Evolutionary conservation across 2,329 filamentous ascomycete species (phyloP).

Genomic region (Drechslerella dactyloides): DNA sequence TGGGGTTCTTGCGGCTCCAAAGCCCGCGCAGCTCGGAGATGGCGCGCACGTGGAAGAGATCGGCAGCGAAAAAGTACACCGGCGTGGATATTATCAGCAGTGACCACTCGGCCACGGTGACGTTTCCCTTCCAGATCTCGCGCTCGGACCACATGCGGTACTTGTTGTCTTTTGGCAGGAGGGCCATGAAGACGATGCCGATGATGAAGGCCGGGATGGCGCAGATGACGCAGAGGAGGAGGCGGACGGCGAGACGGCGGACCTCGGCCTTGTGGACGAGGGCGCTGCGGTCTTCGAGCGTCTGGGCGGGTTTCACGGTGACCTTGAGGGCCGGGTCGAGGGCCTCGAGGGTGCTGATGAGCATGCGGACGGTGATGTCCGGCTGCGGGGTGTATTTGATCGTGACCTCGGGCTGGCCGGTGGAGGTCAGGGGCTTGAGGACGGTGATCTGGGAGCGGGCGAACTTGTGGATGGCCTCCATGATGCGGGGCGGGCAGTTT

Average conservation of each 20-base stretch:
- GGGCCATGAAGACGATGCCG: constrained; percentile 88
- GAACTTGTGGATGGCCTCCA: constrained; percentile 62
- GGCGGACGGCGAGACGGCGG: constrained; percentile 71
- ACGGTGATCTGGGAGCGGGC: constrained; percentile 63
- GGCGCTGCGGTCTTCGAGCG: constrained; percentile 79
- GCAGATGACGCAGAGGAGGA: constrained; percentile 71
- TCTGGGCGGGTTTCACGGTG: constrained; percentile 78
- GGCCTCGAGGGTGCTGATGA: constrained; percentile 71
- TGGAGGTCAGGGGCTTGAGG: constrained; percentile 65
- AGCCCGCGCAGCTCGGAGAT: constrained; percentile 78
- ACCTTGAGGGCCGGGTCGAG: constrained; percentile 71
- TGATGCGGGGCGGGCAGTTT: constrained; percentile 63
- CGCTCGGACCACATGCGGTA: constrained; percentile 72
- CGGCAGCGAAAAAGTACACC: constrained; percentile 83
- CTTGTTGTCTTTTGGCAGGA: constrained; percentile 68
- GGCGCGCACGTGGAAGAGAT: constrained; percentile 80
- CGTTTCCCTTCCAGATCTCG: constrained; percentile 71
- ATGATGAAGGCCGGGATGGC: constrained; percentile 85
- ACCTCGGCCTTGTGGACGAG: constrained; percentile 74
- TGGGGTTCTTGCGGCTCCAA: constrained; percentile 77
- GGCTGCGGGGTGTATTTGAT: constrained; percentile 75
- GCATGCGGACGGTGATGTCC: constrained; percentile 74
- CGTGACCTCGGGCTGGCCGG: constrained; percentile 71
- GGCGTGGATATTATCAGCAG: constrained; percentile 82
- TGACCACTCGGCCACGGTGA: constrained; percentile 77